Percentiles rank a stretch among this genome's conserved stretches.
phyloP scores from a whole-genome alignment of 805 yeast species.

The Zygosaccharomyces gambellarensis region DNA sequence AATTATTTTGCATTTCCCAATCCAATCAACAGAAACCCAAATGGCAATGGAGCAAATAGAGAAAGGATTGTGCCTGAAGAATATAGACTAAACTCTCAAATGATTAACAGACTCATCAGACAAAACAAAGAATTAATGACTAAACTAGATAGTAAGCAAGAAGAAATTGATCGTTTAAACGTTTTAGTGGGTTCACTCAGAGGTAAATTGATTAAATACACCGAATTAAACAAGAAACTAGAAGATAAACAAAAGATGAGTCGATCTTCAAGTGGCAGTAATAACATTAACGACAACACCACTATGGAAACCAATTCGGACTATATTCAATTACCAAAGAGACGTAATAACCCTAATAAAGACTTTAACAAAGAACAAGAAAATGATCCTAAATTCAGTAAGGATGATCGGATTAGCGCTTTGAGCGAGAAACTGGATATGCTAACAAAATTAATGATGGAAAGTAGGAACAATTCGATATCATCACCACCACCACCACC shows the following conservation, averaged over 20 bases:
- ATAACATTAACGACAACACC: conserved; percentile 7
- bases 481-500: conserved; percentile 5
- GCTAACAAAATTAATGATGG: conserved; percentile 16
- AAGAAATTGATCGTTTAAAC: conserved; percentile 31
- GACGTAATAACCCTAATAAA: conserved; percentile 13
- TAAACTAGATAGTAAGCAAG: conserved; percentile 31
- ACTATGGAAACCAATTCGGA: conserved; percentile 21
- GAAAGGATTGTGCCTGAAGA: conserved; percentile 34
- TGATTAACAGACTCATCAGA: conserved; percentile 37
- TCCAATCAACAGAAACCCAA: conserved; percentile 7
- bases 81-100: conserved; percentile 34
- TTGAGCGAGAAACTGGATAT: conserved; percentile 19
- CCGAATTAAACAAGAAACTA: conserved; percentile 25
- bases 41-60: conserved; percentile 3
- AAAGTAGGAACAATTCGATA: not conserved
- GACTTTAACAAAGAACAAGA: conserved; percentile 1
- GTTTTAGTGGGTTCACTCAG: conserved; percentile 33
- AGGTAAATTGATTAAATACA: conserved; percentile 36
- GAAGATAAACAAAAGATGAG: conserved; percentile 7
- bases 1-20: conserved; percentile 12
- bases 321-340: conserved; percentile 25
- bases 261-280: conserved; percentile 4
- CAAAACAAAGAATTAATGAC: conserved; percentile 36
- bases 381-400: conserved; percentile 14
- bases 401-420: conserved; percentile 18